These are phyloP conservation scores for Gloeostereum incarnatum DNA, from an alignment of 768 basidiomycete species.

Conservation along the genomic window DNA sequence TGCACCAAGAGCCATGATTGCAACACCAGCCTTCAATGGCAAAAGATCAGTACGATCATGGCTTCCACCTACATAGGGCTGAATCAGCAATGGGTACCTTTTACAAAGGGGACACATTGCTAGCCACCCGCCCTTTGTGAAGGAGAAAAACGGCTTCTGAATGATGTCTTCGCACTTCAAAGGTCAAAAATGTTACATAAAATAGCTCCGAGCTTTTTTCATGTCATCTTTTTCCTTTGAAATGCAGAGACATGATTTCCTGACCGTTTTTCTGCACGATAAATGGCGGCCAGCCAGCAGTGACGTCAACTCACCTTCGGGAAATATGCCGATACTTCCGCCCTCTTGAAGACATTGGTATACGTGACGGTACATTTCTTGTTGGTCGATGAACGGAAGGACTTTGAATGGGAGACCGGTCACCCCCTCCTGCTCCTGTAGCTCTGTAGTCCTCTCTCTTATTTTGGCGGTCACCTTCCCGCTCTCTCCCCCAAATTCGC, in stretches of 20 bases:
- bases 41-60: conserved; percentile 96
- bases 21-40: conserved; percentile 95
- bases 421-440: conserved; percentile 40
- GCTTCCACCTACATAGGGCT: conserved; percentile 64
- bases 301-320: conserved; percentile 61
- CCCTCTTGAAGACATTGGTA: conserved; percentile 81
- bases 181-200: no score
- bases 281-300: no score
- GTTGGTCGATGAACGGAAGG: conserved; percentile 87
- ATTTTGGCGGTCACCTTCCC: conserved; percentile 63
- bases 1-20: conserved; percentile 96
- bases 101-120: not conserved
- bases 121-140: no score
- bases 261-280: no score
- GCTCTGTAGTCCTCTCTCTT: conserved; percentile 58
- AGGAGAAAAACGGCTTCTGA: no score
- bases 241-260: no score
- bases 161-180: no score
- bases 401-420: conserved; percentile 72
- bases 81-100: not conserved
- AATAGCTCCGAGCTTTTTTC: no score
- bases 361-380: conserved; percentile 89
- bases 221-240: no score
- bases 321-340: conserved; percentile 94
- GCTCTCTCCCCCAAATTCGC: conserved; percentile 77